A percentile compares a stretch with the other conserved stretches of the same genome.
These are phyloP conservation scores for Aspergillus oerlinghausenensis DNA, from an alignment of 2,329 filamentous ascomycete genomes.

Conservation along the genomic window DNA sequence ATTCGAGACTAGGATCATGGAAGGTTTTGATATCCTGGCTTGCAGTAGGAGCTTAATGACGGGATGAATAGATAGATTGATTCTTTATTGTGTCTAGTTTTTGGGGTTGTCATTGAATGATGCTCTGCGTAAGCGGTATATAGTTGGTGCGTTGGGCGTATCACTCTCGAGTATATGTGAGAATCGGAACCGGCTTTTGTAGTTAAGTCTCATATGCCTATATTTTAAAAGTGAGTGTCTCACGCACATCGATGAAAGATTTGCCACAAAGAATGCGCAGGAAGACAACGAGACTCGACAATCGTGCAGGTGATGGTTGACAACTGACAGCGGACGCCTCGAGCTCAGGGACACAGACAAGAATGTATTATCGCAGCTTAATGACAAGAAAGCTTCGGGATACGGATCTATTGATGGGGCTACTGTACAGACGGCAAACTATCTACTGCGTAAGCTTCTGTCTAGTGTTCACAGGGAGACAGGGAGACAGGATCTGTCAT, in stretches of 20 bases:
- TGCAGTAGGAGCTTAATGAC: not conserved
- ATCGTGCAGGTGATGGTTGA: not conserved
- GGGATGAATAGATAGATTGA: not conserved
- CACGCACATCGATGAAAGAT: too few species aligned
- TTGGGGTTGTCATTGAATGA: not conserved
- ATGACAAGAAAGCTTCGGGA: not conserved
- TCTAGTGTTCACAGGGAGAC: not conserved
- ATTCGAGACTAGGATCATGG: not conserved
- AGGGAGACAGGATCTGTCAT: slow-evolving; percentile 1
- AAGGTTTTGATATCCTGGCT: not conserved
- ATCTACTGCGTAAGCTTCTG: not conserved
- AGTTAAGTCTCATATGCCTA: not conserved
- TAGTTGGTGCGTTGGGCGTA: not conserved
- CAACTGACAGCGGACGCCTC: not conserved
- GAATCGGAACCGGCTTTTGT: not conserved
- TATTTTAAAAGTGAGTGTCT: not conserved
- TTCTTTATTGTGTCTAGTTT: not conserved
- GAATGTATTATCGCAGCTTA: not conserved
- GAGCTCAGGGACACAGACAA: not conserved
- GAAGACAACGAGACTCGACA: not conserved
- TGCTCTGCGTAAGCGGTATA: not conserved
- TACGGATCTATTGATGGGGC: not conserved
- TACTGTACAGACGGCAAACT: not conserved
- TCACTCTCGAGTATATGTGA: too few species aligned
- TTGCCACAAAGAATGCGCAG: too few species aligned